phyloP scores from a whole-genome alignment of 805 yeast species.

The Candida sonorensis region DNA sequence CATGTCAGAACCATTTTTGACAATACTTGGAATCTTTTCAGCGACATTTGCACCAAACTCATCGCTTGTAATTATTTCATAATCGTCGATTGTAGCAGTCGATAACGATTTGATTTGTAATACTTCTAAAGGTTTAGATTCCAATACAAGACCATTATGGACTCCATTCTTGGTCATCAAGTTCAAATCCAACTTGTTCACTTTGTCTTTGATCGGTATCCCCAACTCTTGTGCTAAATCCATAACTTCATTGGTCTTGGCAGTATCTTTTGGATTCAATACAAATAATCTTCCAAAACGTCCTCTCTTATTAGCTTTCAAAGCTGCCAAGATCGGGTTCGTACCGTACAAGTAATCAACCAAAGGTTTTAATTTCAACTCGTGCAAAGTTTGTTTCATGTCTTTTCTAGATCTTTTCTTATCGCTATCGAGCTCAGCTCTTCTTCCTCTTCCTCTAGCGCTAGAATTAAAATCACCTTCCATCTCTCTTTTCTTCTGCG shows the following conservation, averaged over 20 bases:
- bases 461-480: slow-evolving; percentile 14
- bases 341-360: slow-evolving; percentile 73
- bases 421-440: slow-evolving; percentile 1
- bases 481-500: slow-evolving; percentile 26
- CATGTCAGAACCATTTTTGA: background rate
- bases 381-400: slow-evolving; percentile 10
- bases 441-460: slow-evolving; percentile 12
- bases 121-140: slow-evolving; percentile 47
- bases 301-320: slow-evolving; percentile 47
- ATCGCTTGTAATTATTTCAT: slow-evolving; percentile 14
- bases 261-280: slow-evolving; percentile 29
- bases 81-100: slow-evolving; percentile 10
- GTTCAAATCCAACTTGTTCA: slow-evolving; percentile 48
- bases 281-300: slow-evolving; percentile 46
- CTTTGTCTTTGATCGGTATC: slow-evolving; percentile 26
- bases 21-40: slow-evolving; percentile 6
- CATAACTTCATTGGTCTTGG: slow-evolving; percentile 34
- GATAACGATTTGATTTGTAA: slow-evolving; percentile 23
- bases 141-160: slow-evolving; percentile 75
- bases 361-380: slow-evolving; percentile 34
- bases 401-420: slow-evolving; percentile 1
- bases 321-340: slow-evolving; percentile 66
- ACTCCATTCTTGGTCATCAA: slow-evolving; percentile 58
- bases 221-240: slow-evolving; percentile 38
- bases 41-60: slow-evolving; percentile 16